These are phyloP conservation scores for Gossypium raimondii DNA, from an alignment of 345 rosid genomes.

Conservation along the genomic window DNA sequence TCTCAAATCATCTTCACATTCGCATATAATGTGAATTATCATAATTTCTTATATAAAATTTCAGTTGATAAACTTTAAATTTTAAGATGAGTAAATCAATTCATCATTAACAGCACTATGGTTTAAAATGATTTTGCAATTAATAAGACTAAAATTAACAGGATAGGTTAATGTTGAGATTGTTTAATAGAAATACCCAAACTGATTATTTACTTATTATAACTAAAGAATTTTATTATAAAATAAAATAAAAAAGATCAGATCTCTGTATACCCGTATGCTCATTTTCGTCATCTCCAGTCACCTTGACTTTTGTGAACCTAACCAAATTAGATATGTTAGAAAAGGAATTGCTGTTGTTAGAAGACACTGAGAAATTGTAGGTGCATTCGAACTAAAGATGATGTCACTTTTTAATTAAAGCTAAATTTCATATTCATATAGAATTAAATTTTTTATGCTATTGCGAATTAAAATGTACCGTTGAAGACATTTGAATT, in stretches of 20 bases:
- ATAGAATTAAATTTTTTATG: no score
- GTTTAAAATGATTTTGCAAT: not conserved
- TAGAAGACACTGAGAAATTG: no score
- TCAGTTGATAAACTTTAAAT: no score
- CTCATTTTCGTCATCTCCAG: not conserved
- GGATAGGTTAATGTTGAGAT: not conserved
- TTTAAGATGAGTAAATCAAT: not conserved
- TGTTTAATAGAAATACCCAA: no score
- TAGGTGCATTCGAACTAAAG: no score
- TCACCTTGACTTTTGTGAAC: not conserved
- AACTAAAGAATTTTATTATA: not conserved
- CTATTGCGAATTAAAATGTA: not conserved
- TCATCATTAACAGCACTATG: not conserved
- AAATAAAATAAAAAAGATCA: not conserved
- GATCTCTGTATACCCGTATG: not conserved
- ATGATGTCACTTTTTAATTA: no score
- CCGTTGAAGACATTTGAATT: slow-evolving; percentile 7
- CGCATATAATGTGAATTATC: not conserved
- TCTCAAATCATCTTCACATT: no score
- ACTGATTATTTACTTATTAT: not conserved
- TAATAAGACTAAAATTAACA: not conserved
- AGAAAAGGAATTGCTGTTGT: not conserved
- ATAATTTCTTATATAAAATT: no score
- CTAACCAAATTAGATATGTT: not conserved
- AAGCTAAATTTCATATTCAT: no score